Conservation (phyloP, 1,284 basidiomycete species). For the Ceratobasidium sp. region DNA sequence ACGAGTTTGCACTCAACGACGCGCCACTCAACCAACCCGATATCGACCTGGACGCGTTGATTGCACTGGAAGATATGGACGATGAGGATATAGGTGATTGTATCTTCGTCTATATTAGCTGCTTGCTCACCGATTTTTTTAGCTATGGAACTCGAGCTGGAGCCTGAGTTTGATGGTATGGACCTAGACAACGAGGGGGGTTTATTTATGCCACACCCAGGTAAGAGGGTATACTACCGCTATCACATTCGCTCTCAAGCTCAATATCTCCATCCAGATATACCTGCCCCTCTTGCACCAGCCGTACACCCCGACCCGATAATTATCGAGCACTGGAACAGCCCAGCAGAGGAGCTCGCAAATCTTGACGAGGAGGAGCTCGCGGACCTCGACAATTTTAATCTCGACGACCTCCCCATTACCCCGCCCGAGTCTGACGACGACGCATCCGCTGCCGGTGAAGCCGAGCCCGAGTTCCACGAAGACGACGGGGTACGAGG, state of each 20-base stretch:
- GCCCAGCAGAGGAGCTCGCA: background rate
- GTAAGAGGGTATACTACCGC: background rate
- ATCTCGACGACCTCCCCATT: background rate
- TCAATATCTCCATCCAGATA: background rate
- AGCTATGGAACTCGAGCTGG: background rate
- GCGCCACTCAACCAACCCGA: background rate
- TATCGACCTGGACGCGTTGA: background rate
- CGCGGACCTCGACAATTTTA: background rate
- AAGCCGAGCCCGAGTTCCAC: background rate
- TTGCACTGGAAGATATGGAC: background rate
- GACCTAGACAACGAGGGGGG: background rate
- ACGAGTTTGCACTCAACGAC: background rate
- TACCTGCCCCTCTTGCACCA: background rate
- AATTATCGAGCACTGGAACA: background rate
- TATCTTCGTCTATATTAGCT: background rate
- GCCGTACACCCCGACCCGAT: background rate
- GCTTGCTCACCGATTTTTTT: background rate
- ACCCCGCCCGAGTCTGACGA: background rate
- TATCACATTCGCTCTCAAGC: background rate
- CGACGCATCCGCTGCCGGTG: background rate
- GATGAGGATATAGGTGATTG: background rate
- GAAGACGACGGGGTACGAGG: background rate
- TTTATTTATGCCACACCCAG: background rate
- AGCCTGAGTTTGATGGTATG: background rate
- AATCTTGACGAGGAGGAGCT: conserved; percentile 3